Evolutionary conservation across 495 filamentous ascomycete species (phyloP).

Genomic region (Delitschia confertaspora): DNA sequence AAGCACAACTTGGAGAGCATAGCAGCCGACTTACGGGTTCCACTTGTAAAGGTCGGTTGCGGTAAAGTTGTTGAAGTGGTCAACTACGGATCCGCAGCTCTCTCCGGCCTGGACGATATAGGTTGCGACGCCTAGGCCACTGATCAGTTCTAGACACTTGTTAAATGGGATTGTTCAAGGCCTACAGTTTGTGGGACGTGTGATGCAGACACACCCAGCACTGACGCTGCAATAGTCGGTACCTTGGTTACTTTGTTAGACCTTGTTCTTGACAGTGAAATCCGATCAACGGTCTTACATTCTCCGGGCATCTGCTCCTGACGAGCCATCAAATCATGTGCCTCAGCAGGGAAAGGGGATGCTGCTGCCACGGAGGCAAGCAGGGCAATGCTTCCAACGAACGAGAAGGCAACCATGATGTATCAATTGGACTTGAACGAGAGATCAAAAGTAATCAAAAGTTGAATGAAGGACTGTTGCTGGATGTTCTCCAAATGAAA

Average conservation of each 20-base stretch:
- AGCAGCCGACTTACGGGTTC: constrained; percentile 13
- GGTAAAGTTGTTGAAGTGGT: constrained; percentile 18
- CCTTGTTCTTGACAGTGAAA: too few species aligned
- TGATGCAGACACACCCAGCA: constrained; percentile 17
- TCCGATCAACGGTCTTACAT: too few species aligned
- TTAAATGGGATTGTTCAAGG: not conserved
- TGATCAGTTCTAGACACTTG: too few species aligned
- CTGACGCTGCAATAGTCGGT: constrained; percentile 12
- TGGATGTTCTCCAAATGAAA: not conserved
- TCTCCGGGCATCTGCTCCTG: constrained; percentile 4
- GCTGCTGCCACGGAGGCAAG: not conserved
- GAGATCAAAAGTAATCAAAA: not conserved
- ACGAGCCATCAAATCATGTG: constrained; percentile 1
- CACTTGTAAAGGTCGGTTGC: constrained; percentile 9
- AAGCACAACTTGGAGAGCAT: not conserved
- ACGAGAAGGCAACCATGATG: not conserved
- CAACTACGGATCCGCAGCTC: constrained; percentile 17
- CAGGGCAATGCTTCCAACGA: not conserved
- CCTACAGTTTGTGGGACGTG: constrained; percentile 15
- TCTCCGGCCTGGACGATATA: constrained; percentile 17
- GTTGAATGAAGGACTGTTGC: constrained; percentile 1
- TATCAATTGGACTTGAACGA: not conserved
- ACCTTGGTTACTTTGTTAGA: too few species aligned
- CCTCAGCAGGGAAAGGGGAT: not conserved
- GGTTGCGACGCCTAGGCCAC: constrained; percentile 12